phyloP scores from a whole-genome alignment of 2,329 filamentous ascomycete species.

The Aspergillus persii region DNA sequence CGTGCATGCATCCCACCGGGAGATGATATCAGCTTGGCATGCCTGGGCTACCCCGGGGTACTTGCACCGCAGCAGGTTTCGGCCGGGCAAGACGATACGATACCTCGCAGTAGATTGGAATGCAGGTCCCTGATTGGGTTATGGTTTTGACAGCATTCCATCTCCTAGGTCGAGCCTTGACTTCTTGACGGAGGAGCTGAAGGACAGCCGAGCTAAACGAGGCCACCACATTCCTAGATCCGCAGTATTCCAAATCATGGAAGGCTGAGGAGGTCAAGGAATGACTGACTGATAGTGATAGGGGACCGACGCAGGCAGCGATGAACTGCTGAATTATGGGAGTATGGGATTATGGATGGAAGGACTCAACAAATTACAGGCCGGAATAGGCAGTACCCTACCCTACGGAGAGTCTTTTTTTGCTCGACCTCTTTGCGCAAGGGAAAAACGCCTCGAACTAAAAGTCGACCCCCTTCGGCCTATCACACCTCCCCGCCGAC shows the following conservation, averaged over 20 bases:
- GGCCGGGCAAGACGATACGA: background rate
- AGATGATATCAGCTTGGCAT: background rate
- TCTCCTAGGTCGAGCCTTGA: background rate
- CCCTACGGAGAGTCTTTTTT: no score
- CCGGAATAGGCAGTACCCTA: background rate
- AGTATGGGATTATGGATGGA: background rate
- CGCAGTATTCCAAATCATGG: slow-evolving; percentile 10
- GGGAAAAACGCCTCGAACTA: background rate
- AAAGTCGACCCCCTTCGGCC: background rate
- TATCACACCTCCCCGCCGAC: slow-evolving; percentile 10
- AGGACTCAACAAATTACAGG: background rate
- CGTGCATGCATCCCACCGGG: background rate
- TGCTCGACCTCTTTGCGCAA: background rate
- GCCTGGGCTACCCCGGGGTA: background rate
- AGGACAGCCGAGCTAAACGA: background rate
- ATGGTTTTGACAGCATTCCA: slow-evolving; percentile 6
- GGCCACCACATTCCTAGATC: slow-evolving; percentile 4
- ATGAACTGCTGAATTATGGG: no score
- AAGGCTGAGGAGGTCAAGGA: background rate
- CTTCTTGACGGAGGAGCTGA: background rate
- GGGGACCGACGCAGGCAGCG: no score
- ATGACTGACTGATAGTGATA: background rate
- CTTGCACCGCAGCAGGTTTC: background rate
- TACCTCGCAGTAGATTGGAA: background rate
- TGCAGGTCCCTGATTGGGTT: background rate